Conservation (phyloP, 1,284 basidiomycete species). For the Boletellus deceptivus region DNA sequence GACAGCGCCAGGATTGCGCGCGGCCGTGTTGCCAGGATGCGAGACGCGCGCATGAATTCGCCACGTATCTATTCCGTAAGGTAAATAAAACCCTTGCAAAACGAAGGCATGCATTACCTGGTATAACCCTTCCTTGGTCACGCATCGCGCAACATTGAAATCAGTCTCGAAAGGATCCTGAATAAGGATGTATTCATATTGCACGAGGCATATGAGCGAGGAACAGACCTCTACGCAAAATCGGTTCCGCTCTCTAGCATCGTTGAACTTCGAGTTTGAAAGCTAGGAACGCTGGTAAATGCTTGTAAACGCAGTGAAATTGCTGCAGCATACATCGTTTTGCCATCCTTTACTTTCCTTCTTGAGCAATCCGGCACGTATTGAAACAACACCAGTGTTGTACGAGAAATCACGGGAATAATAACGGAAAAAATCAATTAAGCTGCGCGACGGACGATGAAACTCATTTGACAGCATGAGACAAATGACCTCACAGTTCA, state of each 20-base stretch:
- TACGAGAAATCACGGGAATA: conserved; percentile 94
- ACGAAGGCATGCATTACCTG: conserved; percentile 49
- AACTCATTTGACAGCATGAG: conserved; percentile 7
- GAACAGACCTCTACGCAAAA: conserved; percentile 84
- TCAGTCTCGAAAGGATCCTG: conserved; percentile 95
- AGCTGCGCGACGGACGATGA: conserved; percentile 41
- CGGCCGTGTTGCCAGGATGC: conserved; percentile 76
- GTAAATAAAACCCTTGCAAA: not conserved
- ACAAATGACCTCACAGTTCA: conserved; percentile 65
- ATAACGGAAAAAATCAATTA: conserved; percentile 98
- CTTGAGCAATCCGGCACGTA: conserved; percentile 84
- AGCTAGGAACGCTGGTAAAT: conserved; percentile 31
- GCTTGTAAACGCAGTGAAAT: not conserved
- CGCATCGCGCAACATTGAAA: conserved; percentile 95
- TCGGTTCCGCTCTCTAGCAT: conserved; percentile 85
- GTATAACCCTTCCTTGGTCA: conserved; percentile 95
- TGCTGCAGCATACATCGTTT: conserved; percentile 65
- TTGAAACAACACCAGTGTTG: conserved; percentile 88
- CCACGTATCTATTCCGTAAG: conserved; percentile 78
- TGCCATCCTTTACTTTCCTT: conserved; percentile 95
- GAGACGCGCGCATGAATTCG: conserved; percentile 95
- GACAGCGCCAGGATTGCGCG: conserved; percentile 79
- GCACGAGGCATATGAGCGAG: conserved; percentile 8
- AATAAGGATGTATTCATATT: conserved; percentile 8
- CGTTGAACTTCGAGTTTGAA: conserved; percentile 57